Percentiles rank a stretch among this genome's conserved stretches.
These are phyloP conservation scores for Cardiospermum halicacabum DNA, from an alignment of 345 rosid genomes.

Conservation along the genomic window DNA sequence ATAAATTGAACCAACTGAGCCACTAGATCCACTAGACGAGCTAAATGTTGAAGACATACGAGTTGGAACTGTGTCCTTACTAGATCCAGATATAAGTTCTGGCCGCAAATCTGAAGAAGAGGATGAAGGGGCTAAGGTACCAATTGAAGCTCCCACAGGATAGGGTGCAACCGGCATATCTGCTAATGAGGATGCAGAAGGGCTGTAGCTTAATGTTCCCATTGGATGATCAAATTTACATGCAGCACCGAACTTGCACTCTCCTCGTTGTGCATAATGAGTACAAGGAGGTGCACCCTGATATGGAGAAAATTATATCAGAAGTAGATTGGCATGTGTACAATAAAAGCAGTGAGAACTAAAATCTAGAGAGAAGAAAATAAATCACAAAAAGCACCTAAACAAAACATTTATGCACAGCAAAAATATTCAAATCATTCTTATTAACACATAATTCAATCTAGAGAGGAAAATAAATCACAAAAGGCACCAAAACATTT, in stretches of 20 bases:
- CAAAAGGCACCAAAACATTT: too few relatives aligned
- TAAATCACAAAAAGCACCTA: neutral
- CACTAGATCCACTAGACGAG: conserved; percentile 43
- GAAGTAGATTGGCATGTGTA: neutral
- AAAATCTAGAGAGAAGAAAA: neutral
- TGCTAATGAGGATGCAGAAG: conserved; percentile 72
- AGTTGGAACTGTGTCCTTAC: conserved; percentile 32
- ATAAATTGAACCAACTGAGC: conserved; percentile 31
- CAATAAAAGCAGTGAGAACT: neutral
- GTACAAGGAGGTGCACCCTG: conserved; percentile 69
- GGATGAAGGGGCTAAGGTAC: conserved; percentile 63
- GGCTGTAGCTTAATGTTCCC: conserved; percentile 54
- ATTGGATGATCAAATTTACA: conserved; percentile 85
- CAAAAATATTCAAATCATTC: too few relatives aligned
- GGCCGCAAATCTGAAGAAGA: conserved; percentile 56
- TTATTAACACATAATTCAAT: too few relatives aligned
- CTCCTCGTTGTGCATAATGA: conserved; percentile 55
- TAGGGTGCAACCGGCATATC: conserved; percentile 76
- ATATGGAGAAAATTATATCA: neutral
- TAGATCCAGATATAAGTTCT: conserved; percentile 46
- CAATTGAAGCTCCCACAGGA: conserved; percentile 63
- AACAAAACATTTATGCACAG: too few relatives aligned
- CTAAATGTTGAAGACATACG: conserved; percentile 36
- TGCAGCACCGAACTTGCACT: conserved; percentile 63
- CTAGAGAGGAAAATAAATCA: too few relatives aligned